A percentile compares a stretch with the other conserved stretches of the same genome.
Evolutionary conservation across 306 rosid genomes (phyloP).

Genomic region (Fragaria ananassa): DNA sequence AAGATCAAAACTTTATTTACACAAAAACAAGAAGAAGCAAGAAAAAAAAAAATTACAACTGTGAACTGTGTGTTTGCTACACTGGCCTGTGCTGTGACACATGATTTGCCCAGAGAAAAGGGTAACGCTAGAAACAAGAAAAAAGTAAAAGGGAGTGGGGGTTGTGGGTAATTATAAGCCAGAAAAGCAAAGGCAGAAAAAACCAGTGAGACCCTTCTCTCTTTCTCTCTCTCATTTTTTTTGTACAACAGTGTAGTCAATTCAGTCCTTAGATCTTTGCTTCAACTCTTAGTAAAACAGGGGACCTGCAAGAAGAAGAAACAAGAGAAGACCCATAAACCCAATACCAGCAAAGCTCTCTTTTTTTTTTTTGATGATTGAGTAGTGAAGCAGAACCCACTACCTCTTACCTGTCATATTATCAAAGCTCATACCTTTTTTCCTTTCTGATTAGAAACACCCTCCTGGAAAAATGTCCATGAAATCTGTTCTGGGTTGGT

Average conservation of each 20-base stretch:
- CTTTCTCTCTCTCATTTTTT: constrained; percentile 7
- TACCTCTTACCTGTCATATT: constrained; percentile 32
- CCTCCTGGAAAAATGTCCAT: constrained; percentile 21
- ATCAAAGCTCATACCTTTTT: constrained; percentile 26
- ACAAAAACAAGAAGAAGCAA: constrained; percentile 15
- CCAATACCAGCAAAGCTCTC: constrained; percentile 25
- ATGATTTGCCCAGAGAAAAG: constrained; percentile 61
- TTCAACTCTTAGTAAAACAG: constrained; percentile 19
- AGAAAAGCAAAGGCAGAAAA: constrained; percentile 15
- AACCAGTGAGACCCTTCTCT: constrained; percentile 16
- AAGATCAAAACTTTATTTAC: neutral
- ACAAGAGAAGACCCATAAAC: constrained; percentile 30
- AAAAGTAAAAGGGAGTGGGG: constrained; percentile 38
- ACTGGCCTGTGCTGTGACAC: constrained; percentile 42
- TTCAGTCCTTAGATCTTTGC: constrained; percentile 37
- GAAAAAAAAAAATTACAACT: constrained; percentile 23
- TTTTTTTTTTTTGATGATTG: constrained; percentile 36
- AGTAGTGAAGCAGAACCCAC: constrained; percentile 50
- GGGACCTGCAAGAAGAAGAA: constrained; percentile 1
- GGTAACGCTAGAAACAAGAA: constrained; percentile 36
- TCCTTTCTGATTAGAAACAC: constrained; percentile 12
- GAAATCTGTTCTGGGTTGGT: constrained; percentile 15
- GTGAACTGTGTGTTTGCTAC: constrained; percentile 19
- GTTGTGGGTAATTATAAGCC: constrained; percentile 38
- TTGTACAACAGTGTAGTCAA: constrained; percentile 7